Base-by-base conservation (phyloP, 495 filamentous ascomycete species). In the Hypoxylon rickii region DNA sequence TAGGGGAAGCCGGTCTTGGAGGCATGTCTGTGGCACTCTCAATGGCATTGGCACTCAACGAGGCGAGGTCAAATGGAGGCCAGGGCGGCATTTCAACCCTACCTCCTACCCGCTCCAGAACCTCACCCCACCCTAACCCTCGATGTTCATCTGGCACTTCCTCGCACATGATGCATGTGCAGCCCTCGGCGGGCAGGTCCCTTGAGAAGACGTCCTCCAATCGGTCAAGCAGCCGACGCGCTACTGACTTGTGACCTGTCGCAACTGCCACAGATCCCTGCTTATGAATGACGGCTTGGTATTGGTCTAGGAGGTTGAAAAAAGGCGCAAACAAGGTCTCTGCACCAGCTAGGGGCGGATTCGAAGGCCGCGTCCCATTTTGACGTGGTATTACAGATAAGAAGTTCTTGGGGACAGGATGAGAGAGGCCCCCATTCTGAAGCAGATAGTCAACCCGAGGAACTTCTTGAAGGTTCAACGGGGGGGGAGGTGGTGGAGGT, bases 61-160 rank as follows among this genome's bases (percentile, higher is more conserved):
- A 82, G 15, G 81, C 80, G 59, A 95, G 81, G 52, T 86, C 82
- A 60, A 96, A 95, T 0, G 91, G 88, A 16, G 92, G 92, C 92
- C 92, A 96, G 34, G 74, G 73, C 2, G 94, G 94, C 36, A 97
- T 77, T 41, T 94, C 88, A 20, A 88, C 79, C 48, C 92, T 83
- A 6, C 92, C 92, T 49, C 90, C 92, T 4, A 96, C 91, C 57
- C 90, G 83, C 72, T 99, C 94, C 18, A 99, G 77, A 5, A 97
- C 89, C 59, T 97, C 95, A 1, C 93, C 92, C 95, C 95, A 99
- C 58, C 90, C 92, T n/a, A 97, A 76, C 1, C 92, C 92, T 26
- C 80, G 73, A 34, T 79, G 80, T 1, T 77, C 76, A 40, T 86
- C 79, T 19, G 79, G 79, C 3, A 72, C 67, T 26, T 70, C 56